Base-by-base conservation (phyloP, 2,329 filamentous ascomycete genomes). In the Epichloe aotearoae region DNA sequence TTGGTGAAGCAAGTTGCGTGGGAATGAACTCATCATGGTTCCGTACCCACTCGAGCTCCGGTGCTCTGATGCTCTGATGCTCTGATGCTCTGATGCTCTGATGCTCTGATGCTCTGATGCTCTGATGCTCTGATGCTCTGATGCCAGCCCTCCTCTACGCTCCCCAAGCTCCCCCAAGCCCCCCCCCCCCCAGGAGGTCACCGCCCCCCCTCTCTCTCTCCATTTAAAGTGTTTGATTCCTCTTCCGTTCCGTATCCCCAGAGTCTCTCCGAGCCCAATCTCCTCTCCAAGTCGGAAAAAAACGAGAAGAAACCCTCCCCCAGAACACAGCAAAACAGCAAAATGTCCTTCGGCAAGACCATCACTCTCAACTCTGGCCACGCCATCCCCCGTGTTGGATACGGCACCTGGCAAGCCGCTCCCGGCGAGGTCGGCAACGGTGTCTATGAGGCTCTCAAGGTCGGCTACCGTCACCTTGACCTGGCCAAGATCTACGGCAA, bases 351-450 rank as follows among this genome's bases (percentile, higher is more conserved):
- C 61, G 74, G 70, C 52, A 67, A 64, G 58, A 70, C 77, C 65
- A 76, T 80, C 58, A 78, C 75, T 54, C 74, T 82, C 60, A 81
- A 75, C 69, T 75, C 76, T 50, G 83, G 84, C 57, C 76, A 78
- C 61, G 79, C 80, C 68, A 85, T 86, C 78, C 81, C 81, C 3
- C 72, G 72, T 47, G 66, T 82, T 54, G 75, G 77, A 55, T 73
- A 64, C 53, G 81, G 82, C 60, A 85, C 82, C 59, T 85, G 82
- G 82, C 82, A 85, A 64, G 79, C 82, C 34, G 70, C 74, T 57
- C 80, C 80, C 48, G 78, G 77, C 55, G 76, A 84, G 66, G 81
- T 84, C 53, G 75, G 76, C 52, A 69, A 75, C 38, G 82, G 82
- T 40, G 80, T 86, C 59, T 80, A 79, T 63, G 73, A 74, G 56